Base-by-base conservation (phyloP, 2,329 filamentous ascomycete genomes). In the Verticillium nubilum region DNA sequence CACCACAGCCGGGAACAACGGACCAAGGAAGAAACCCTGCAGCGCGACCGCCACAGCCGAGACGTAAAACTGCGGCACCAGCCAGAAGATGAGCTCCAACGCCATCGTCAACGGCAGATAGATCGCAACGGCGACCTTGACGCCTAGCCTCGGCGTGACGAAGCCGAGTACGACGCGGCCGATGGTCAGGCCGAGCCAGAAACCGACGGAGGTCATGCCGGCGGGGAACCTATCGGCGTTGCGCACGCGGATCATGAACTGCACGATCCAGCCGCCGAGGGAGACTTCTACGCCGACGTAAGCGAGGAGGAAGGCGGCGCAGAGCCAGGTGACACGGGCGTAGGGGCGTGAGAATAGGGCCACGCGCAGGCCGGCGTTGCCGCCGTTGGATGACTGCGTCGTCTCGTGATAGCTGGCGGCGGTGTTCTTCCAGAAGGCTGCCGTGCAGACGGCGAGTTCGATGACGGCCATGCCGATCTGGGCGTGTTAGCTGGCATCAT, bases 251-350 rank as follows among this genome's bases (percentile, higher is more conserved):
- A 91, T 86, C 89, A 95, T 94, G 71, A 95, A 94, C 5, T 87
- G 86, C 57, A 92, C 88, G 59, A 95, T 90, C 91, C 91, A 95
- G 5, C 91, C 91, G 23, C 89, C 89, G 0, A 93, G 80, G 0
- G 87, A 86, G 52, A 90, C 88, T 71, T 95, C 90, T 1, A 86
- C 79, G 7, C 91, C 91, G 0, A 93, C 87, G 67, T 94, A 94
- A 31, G 84, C 83, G 12, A 95, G 81, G 25, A 94, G 76, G 72
- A 94, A 95, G 1, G 88, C 62, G 0, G 90, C 80, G 63, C 83
- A 85, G n/a, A 90, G 75, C 88, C 89, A 92, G 1, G 87, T 86
- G 0, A 89, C 80, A 54, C 77, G 78, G 17, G 77, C 76, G 5
- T 71, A 70, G 0, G 76, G 77, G 60, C 67, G 68, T 59, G 73